Conservation (phyloP, 805 yeast species). For the Pichia exigua region DNA sequence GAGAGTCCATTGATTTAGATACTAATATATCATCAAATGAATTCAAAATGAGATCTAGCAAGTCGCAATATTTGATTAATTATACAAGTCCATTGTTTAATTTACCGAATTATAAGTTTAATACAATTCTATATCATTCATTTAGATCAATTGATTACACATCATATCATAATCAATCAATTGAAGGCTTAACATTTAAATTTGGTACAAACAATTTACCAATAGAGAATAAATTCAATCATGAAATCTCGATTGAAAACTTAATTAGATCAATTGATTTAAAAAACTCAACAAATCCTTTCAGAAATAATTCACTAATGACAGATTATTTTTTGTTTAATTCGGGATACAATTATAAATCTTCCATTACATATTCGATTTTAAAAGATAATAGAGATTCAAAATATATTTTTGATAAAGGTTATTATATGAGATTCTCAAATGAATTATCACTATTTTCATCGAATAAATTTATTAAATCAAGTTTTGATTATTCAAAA, state of each 20-base stretch:
- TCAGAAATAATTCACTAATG: constrained; percentile 25
- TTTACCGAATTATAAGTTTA: constrained; percentile 33
- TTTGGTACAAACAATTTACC: constrained; percentile 29
- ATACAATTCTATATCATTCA: constrained; percentile 34
- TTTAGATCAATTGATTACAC: constrained; percentile 42
- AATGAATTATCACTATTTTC: constrained; percentile 22
- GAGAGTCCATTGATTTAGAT: constrained; percentile 43
- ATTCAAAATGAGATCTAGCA: constrained; percentile 39
- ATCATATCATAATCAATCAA: constrained; percentile 34
- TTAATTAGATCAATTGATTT: constrained; percentile 34
- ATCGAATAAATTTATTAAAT: constrained; percentile 33
- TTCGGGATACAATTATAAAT: constrained; percentile 40
- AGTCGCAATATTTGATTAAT: constrained; percentile 41
- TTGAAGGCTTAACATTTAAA: constrained; percentile 37
- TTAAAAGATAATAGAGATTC: constrained; percentile 40
- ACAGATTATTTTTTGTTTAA: constrained; percentile 30
- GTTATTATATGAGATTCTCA: constrained; percentile 29
- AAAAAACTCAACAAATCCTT: constrained; percentile 11
- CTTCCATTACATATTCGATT: constrained; percentile 33
- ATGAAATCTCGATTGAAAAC: constrained; percentile 41
- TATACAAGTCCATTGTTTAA: constrained; percentile 39
- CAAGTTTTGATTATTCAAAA: constrained; percentile 33
- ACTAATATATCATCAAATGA: constrained; percentile 34
- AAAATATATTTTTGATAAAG: constrained; percentile 35
- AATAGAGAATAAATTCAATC: constrained; percentile 30